Evolutionary conservation across 805 yeast genomes (phyloP), one percentile per base, ranked within the genome.

Genomic region (Starmera quercuum): DNA sequence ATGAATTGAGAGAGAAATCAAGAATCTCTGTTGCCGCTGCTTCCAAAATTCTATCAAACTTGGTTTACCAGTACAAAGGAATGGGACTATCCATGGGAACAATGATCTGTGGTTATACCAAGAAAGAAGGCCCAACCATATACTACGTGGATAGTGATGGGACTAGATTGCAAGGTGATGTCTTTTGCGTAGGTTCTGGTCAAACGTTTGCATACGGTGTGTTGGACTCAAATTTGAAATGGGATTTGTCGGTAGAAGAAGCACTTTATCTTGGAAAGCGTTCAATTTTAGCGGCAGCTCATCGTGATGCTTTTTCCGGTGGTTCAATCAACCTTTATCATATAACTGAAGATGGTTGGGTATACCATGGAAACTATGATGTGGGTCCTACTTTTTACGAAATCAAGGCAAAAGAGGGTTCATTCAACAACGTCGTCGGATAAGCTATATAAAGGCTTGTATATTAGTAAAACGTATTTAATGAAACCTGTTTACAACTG

Each of bases 71-170:
- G 47, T 92, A 92, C 66, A 92, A 92, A 63, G 98, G 98, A 35
- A 83, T 88, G 76, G 98, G 98, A n/a, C 71, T 92, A 41, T 83
- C 95, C 11, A 92, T 92, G 98, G 98, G 98, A 59, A 92, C 98
- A 4, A 92, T 92, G 98, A 72, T 92, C 47, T 92, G 97, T 69
- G 98, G 98, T 17, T 85, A 82, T 61, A 90, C 97, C 17, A 79
- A 84, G 54, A 83, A 85, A 50, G 97, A 88, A 57, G 95, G 95
- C 13, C 97, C 98, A 31, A 78, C 96, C 18, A 82, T 92, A 35
- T 92, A 80, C 63, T 92, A 92, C 50, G 97, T 92, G 25, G 98
- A 92, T 63, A 83, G 95, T 19, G 98, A 92, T 55, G 98, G 98
- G 34, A 83, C 97, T 5, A 77, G 98, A 62, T 68, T 92, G 53